Percentiles rank a stretch among this genome's conserved stretches.
Evolutionary conservation across 495 filamentous ascomycete species (phyloP).

Genomic region (Penicillium roqueforti): DNA sequence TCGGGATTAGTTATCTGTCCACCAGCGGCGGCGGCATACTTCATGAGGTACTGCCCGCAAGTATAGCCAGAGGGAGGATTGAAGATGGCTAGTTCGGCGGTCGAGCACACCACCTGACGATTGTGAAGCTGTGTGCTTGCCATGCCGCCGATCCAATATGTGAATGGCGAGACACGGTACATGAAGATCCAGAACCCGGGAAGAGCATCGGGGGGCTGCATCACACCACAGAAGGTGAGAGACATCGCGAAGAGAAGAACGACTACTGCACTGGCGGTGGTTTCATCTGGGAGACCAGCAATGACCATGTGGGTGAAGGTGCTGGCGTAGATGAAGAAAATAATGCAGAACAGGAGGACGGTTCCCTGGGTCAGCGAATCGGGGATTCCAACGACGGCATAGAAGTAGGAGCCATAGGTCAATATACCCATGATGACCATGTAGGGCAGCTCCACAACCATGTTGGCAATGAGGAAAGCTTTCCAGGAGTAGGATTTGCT

Average conservation of each 20-base stretch:
- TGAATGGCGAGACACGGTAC: constrained; percentile 49
- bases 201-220: constrained; percentile 53
- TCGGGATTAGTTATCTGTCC: constrained; percentile 35
- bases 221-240: constrained; percentile 55
- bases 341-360: constrained; percentile 48
- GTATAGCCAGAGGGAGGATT: constrained; percentile 43
- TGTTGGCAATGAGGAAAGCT: constrained; percentile 60
- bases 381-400: constrained; percentile 39
- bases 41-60: constrained; percentile 47
- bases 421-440: constrained; percentile 40
- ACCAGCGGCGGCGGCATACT: constrained; percentile 23
- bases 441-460: constrained; percentile 53
- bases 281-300: constrained; percentile 51
- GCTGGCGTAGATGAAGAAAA: constrained; percentile 46
- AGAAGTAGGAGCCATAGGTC: constrained; percentile 49
- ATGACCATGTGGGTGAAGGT: constrained; percentile 56
- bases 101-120: constrained; percentile 50
- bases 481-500: constrained; percentile 68
- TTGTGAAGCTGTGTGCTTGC: constrained; percentile 52
- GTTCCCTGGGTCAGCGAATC: constrained; percentile 43
- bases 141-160: constrained; percentile 56
- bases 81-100: constrained; percentile 52
- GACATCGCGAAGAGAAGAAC: constrained; percentile 54
- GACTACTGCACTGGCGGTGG: constrained; percentile 51
- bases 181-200: constrained; percentile 59